Percentiles rank a stretch among this genome's conserved stretches.
Conservation (phyloP, 2,329 filamentous ascomycete genomes). For the Pseudogymnoascus sp. region DNA sequence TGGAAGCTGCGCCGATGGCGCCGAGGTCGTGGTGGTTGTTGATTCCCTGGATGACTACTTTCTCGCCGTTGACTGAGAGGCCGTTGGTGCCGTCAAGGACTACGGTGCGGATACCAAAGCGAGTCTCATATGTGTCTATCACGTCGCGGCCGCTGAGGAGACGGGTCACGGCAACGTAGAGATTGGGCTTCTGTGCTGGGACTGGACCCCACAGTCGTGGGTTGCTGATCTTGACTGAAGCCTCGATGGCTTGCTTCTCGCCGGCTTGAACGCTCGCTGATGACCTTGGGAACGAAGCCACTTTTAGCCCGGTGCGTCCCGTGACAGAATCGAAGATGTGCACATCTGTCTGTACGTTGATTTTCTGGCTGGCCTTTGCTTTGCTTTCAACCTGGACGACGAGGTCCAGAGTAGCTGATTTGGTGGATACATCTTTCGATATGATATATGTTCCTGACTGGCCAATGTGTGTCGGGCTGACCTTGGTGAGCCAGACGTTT, state of each 20-base stretch:
- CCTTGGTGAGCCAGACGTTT: constrained; percentile 46
- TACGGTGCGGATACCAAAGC: constrained; percentile 40
- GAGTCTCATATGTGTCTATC: constrained; percentile 40
- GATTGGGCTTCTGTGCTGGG: constrained; percentile 37
- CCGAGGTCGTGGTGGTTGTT: constrained; percentile 45
- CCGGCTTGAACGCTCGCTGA: constrained; percentile 26
- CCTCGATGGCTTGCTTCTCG: constrained; percentile 27
- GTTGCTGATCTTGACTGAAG: constrained; percentile 19
- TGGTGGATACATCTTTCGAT: constrained; percentile 35
- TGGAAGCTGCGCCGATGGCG: constrained; percentile 41
- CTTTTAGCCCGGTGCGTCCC: constrained; percentile 21
- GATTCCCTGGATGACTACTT: constrained; percentile 36
- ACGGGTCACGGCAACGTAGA: constrained; percentile 39
- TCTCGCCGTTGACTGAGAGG: constrained; percentile 38
- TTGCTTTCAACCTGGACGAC: constrained; percentile 39
- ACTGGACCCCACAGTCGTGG: constrained; percentile 41
- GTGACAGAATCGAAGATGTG: constrained; percentile 30
- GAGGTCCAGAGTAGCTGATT: constrained; percentile 37
- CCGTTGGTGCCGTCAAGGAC: constrained; percentile 34
- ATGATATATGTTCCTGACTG: constrained; percentile 43
- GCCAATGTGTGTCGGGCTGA: constrained; percentile 36
- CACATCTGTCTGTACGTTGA: constrained; percentile 35
- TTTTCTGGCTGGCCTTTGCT: constrained; percentile 14
- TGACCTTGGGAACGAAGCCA: constrained; percentile 29
- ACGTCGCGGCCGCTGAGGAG: constrained; percentile 23